phyloP scores from a whole-genome alignment of 208 protist species.

The Leishmania martiniquensis region DNA sequence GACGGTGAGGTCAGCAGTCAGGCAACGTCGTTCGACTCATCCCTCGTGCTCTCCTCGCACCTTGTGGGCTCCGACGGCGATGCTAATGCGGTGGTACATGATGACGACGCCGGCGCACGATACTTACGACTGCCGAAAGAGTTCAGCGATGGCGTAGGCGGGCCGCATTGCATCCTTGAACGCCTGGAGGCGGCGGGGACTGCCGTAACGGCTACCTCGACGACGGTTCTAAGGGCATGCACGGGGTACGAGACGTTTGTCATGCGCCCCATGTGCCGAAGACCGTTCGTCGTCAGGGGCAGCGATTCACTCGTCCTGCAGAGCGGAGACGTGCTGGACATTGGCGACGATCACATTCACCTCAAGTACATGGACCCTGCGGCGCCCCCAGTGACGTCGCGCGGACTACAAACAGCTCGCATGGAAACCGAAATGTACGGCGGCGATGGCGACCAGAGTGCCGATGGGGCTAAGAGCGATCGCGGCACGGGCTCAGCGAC shows the following conservation, averaged over 20 bases:
- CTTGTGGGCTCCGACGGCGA: background rate
- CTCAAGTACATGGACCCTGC: constrained; percentile 75
- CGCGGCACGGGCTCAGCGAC: background rate
- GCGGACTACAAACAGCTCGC: constrained; percentile 16
- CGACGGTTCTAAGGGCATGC: constrained; percentile 20
- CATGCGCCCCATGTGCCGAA: constrained; percentile 2
- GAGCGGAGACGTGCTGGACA: constrained; percentile 63
- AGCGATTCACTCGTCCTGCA: constrained; percentile 26
- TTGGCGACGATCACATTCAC: constrained; percentile 55
- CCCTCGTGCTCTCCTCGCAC: constrained; percentile 5
- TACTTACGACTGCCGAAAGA: constrained; percentile 16
- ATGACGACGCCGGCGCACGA: constrained; percentile 2
- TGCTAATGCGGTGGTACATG: background rate
- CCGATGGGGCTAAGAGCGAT: constrained; percentile 5
- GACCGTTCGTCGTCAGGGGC: constrained; percentile 10
- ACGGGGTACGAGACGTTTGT: constrained; percentile 16
- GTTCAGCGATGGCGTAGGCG: constrained; percentile 29
- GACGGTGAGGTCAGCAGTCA: background rate
- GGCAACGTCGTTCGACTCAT: constrained; percentile 24
- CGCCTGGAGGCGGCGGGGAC: background rate
- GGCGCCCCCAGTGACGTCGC: constrained; percentile 29
- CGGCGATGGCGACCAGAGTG: background rate
- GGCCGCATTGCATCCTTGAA: constrained; percentile 32
- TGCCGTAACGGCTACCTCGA: background rate
- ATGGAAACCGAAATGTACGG: background rate